phyloP scores from a whole-genome alignment of 352 stramenopile species.

The Phytopythium kandeliae region DNA sequence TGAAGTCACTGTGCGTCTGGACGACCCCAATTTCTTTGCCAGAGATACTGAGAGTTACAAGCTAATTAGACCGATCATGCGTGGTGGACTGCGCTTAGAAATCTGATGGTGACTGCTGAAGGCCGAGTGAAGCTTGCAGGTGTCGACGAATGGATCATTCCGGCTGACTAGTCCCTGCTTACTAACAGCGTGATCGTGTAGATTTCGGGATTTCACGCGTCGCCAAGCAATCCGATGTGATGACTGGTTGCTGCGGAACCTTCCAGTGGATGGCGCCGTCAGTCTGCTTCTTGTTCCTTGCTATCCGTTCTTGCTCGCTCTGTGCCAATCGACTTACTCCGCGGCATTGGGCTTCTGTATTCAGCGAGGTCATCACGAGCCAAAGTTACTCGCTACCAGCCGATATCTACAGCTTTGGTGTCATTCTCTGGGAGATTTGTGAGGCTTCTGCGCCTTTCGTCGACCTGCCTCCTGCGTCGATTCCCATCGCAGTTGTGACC shows the following conservation, averaged over 20 bases:
- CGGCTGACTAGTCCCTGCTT: too few species aligned
- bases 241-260: slow-evolving; percentile 74
- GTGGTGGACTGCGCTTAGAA: slow-evolving; percentile 23
- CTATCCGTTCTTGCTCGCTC: neutral
- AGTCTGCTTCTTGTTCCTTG: slow-evolving; percentile 9
- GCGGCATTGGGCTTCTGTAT: neutral
- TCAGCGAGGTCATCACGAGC: slow-evolving; percentile 65
- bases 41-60: neutral
- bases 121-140: slow-evolving; percentile 68
- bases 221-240: slow-evolving; percentile 39
- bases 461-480: slow-evolving; percentile 37
- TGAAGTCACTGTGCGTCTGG: slow-evolving; percentile 70
- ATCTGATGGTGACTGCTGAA: slow-evolving; percentile 67
- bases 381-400: slow-evolving; percentile 60
- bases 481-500: slow-evolving; percentile 60
- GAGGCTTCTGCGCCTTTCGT: slow-evolving; percentile 56
- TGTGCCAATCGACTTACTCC: too few species aligned
- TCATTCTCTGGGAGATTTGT: slow-evolving; percentile 83
- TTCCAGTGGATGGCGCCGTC: slow-evolving; percentile 85
- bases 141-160: slow-evolving; percentile 5
- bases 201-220: slow-evolving; percentile 77
- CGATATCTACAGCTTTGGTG: slow-evolving; percentile 77
- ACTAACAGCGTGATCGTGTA: too few species aligned
- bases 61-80: neutral
- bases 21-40: neutral